Evolutionary conservation across 805 yeast species (phyloP).

Genomic region (Nakazawaea ishiwadae): DNA sequence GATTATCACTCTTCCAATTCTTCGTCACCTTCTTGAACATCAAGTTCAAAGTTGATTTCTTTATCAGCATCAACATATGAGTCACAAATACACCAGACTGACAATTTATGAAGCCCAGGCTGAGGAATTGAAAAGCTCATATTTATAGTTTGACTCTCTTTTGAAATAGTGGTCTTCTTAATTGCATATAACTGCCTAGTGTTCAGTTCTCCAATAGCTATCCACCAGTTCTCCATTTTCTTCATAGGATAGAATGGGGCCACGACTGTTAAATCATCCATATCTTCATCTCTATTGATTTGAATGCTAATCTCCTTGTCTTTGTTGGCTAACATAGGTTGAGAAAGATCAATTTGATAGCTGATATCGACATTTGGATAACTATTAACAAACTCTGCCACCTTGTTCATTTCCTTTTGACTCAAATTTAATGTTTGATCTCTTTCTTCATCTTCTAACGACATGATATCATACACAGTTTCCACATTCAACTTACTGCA

Average conservation of each 20-base stretch:
- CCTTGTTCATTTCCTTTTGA: conserved; percentile 47
- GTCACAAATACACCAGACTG: conserved; percentile 86
- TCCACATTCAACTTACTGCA: conserved; percentile 55
- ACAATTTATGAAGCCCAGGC: conserved; percentile 56
- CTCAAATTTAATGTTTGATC: conserved; percentile 50
- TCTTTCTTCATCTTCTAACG: conserved; percentile 61
- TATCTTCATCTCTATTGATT: conserved; percentile 72
- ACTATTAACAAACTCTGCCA: conserved; percentile 84
- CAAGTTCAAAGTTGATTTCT: conserved; percentile 56
- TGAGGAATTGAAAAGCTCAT: conserved; percentile 55
- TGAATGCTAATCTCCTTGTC: conserved; percentile 42
- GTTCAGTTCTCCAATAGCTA: conserved; percentile 68
- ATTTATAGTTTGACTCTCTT: conserved; percentile 46
- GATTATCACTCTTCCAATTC: too few species aligned
- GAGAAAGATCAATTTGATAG: conserved; percentile 41
- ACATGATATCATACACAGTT: conserved; percentile 75
- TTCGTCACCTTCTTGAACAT: conserved; percentile 29
- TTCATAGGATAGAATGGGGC: conserved; percentile 54
- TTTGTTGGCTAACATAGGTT: conserved; percentile 42
- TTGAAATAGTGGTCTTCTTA: conserved; percentile 52
- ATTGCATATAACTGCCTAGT: conserved; percentile 66
- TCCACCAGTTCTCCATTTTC: conserved; percentile 81
- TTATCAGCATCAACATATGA: conserved; percentile 91
- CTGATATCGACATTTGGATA: conserved; percentile 81
- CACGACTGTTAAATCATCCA: conserved; percentile 54